Conservation (phyloP, 2,329 filamentous ascomycete species). For the Aureobasidium melanogenum region DNA sequence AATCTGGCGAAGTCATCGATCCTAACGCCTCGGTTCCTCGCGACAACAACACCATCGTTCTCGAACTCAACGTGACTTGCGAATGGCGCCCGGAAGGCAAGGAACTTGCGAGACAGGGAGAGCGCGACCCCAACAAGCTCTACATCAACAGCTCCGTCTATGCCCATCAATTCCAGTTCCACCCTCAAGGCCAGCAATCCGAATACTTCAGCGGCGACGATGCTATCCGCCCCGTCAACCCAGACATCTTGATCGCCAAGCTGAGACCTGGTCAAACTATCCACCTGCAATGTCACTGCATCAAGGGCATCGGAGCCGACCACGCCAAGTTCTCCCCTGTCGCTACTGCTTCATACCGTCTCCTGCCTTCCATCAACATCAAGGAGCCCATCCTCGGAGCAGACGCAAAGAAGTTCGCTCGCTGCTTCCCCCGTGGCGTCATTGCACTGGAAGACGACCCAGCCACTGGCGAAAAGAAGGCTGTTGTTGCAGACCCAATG, state of each 20-base stretch:
- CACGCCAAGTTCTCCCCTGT: slow-evolving; percentile 97
- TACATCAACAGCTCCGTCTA: slow-evolving; percentile 71
- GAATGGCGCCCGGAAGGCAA: slow-evolving; percentile 59
- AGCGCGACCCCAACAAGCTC: slow-evolving; percentile 72
- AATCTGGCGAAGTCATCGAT: slow-evolving; percentile 32
- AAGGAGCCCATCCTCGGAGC: slow-evolving; percentile 70
- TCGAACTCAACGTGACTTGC: slow-evolving; percentile 71
- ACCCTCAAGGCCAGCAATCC: slow-evolving; percentile 63
- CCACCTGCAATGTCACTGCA: slow-evolving; percentile 79
- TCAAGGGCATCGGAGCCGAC: slow-evolving; percentile 88
- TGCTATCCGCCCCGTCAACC: slow-evolving; percentile 69
- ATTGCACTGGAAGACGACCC: slow-evolving; percentile 71
- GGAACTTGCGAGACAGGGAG: slow-evolving; percentile 52
- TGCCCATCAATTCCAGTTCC: slow-evolving; percentile 55
- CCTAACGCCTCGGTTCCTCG: slow-evolving; percentile 38
- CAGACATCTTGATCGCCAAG: slow-evolving; percentile 90
- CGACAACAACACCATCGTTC: slow-evolving; percentile 81
- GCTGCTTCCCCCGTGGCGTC: slow-evolving; percentile 83
- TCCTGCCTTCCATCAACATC: slow-evolving; percentile 83
- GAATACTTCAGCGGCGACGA: slow-evolving; percentile 54
- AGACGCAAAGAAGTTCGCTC: slow-evolving; percentile 81
- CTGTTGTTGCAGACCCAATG: slow-evolving; percentile 80
- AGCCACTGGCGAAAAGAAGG: slow-evolving; percentile 65
- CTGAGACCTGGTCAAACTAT: slow-evolving; percentile 84
- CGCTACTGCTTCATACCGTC: slow-evolving; percentile 84